Percentiles rank a stretch among this genome's conserved stretches.
phyloP scores from a whole-genome alignment of 2,329 filamentous ascomycete species.

The Teratosphaeriaceae sp. region DNA sequence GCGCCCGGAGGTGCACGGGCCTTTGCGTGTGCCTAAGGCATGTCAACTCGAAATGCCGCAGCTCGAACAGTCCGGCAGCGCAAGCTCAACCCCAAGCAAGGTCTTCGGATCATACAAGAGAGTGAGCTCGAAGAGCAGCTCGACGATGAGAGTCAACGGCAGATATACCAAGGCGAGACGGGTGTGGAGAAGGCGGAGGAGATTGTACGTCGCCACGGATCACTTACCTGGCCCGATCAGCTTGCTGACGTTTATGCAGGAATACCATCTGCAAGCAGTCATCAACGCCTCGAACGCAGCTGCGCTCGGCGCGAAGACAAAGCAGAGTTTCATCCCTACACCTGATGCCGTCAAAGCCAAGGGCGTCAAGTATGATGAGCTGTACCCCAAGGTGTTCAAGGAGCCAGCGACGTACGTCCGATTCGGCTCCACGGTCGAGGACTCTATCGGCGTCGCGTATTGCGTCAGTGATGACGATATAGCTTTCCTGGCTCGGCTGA shows the following conservation, averaged over 20 bases:
- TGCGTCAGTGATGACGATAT: constrained; percentile 92
- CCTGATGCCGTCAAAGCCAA: constrained; percentile 55
- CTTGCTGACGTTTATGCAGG: constrained; percentile 47
- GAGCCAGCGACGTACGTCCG: constrained; percentile 92
- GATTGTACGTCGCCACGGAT: constrained; percentile 64
- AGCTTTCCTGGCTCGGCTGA: constrained; percentile 75
- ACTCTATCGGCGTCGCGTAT: constrained; percentile 84
- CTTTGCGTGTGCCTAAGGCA: constrained; percentile 13
- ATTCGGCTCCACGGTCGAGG: constrained; percentile 96
- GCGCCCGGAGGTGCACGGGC: constrained; percentile 2
- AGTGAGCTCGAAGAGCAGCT: constrained; percentile 76
- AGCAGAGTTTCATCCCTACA: constrained; percentile 59
- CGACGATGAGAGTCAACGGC: constrained; percentile 78
- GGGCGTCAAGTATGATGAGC: constrained; percentile 74
- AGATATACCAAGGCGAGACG: constrained; percentile 79
- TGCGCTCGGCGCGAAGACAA: constrained; percentile 51
- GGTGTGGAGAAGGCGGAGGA: constrained; percentile 97
- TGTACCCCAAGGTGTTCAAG: constrained; percentile 73
- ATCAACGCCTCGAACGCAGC: constrained; percentile 54
- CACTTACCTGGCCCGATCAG: background rate
- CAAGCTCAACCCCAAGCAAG: constrained; percentile 88
- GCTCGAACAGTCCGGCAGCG: constrained; percentile 58
- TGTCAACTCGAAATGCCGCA: constrained; percentile 31
- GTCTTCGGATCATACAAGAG: constrained; percentile 80
- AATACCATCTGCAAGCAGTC: constrained; percentile 91